phyloP scores from a whole-genome alignment of 2,329 filamentous ascomycete genomes.

The Aspergillus fructus region DNA sequence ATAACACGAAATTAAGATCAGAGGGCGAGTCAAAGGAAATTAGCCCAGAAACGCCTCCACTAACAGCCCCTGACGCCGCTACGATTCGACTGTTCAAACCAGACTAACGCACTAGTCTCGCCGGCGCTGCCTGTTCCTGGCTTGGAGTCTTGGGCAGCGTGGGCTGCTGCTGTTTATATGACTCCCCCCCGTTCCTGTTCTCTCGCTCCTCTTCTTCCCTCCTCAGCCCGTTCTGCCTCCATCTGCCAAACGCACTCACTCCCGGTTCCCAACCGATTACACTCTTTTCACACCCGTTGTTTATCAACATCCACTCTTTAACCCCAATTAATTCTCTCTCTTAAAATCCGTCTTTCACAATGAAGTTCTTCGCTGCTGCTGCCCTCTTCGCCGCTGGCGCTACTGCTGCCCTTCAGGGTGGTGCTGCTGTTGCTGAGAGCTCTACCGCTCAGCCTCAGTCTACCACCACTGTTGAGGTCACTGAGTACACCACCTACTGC shows the following conservation, averaged over 20 bases:
- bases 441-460: conserved; percentile 7
- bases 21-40: conserved; percentile 7
- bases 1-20: background rate
- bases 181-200: conserved; percentile 3
- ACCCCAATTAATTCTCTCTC: background rate
- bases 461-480: conserved; percentile 64
- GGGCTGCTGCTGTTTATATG: conserved; percentile 2
- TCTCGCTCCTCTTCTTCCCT: conserved; percentile 15
- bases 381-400: conserved; percentile 40
- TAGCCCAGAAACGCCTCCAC: conserved; percentile 5
- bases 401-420: conserved; percentile 24
- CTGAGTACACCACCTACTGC: conserved; percentile 70
- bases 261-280: conserved; percentile 38
- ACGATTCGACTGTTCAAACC: conserved; percentile 1
- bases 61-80: background rate
- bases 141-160: background rate
- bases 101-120: conserved; percentile 2
- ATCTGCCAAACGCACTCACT: conserved; percentile 47
- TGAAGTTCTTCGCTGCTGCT: conserved; percentile 49
- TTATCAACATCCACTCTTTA: conserved; percentile 12
- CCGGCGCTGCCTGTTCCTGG: background rate
- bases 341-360: conserved; percentile 34
- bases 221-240: conserved; percentile 17
- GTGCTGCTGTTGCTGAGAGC: background rate
- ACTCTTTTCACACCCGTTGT: conserved; percentile 30